phyloP scores from a whole-genome alignment of 768 basidiomycete genomes.

The Mycena kentingensis region DNA sequence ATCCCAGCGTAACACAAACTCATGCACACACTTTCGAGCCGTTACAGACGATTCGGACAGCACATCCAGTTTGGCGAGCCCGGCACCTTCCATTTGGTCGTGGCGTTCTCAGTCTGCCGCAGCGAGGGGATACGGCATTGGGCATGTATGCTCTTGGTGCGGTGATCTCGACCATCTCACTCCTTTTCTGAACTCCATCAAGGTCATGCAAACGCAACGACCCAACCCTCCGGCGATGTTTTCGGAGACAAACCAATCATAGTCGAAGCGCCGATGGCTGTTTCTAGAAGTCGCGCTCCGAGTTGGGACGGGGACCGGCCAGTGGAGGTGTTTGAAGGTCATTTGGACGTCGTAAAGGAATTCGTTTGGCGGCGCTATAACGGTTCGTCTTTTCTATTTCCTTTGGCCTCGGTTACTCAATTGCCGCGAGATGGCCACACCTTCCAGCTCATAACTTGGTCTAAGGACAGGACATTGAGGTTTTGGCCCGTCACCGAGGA shows the following conservation, averaged over 20 bases:
- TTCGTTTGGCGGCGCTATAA: conserved; percentile 88
- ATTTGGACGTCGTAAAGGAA: conserved; percentile 93
- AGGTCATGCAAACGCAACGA: neutral
- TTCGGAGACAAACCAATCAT: conserved; percentile 5
- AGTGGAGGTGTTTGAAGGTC: conserved; percentile 81
- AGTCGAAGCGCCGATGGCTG: conserved; percentile 25
- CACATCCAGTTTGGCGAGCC: conserved; percentile 94
- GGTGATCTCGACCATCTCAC: conserved; percentile 15
- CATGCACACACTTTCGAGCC: conserved; percentile 36
- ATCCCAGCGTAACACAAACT: neutral
- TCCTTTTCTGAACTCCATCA: neutral
- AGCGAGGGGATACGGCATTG: conserved; percentile 79
- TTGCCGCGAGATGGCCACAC: conserved; percentile 38
- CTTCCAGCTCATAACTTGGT: conserved; percentile 68
- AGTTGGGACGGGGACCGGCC: conserved; percentile 40
- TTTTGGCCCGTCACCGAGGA: conserved; percentile 86
- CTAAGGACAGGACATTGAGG: conserved; percentile 86
- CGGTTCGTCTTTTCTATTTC: conserved; percentile 39
- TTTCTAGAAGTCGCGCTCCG: neutral
- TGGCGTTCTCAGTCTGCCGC: conserved; percentile 85
- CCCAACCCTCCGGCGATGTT: neutral
- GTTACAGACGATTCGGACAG: conserved; percentile 60
- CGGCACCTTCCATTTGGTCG: conserved; percentile 89
- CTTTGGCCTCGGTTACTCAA: neutral
- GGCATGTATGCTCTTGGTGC: conserved; percentile 73